Conservation (phyloP, 108 stramenopile species). For the Aureococcus anophagefferens region DNA sequence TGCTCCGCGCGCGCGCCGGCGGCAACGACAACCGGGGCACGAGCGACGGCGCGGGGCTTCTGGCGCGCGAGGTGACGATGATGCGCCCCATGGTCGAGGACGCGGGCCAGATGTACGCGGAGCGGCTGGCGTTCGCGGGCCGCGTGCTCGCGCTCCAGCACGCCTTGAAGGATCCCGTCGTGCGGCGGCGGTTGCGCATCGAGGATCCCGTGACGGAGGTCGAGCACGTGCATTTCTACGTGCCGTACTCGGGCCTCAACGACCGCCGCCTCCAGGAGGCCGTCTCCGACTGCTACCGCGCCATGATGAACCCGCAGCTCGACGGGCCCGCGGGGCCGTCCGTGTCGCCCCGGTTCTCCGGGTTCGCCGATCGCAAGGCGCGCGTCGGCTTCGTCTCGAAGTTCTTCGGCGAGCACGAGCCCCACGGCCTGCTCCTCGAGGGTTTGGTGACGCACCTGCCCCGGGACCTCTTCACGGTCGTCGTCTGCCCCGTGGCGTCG, state of each 20-base stretch:
- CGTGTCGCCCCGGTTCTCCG: background rate
- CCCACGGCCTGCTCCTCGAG: constrained; percentile 49
- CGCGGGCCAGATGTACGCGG: background rate
- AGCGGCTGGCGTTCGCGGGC: background rate
- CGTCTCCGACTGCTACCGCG: constrained; percentile 12
- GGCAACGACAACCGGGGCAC: no score
- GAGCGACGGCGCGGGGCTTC: background rate
- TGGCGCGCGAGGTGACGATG: background rate
- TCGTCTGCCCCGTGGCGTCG: constrained; percentile 13
- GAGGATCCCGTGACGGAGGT: constrained; percentile 12
- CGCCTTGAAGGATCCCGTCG: no score
- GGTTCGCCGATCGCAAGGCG: background rate
- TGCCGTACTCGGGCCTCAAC: constrained; percentile 35
- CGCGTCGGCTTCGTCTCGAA: constrained; percentile 43
- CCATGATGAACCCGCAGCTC: constrained; percentile 1
- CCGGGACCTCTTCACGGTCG: constrained; percentile 15
- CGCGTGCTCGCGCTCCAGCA: no score
- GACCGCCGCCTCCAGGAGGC: constrained; percentile 23
- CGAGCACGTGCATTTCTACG: constrained; percentile 32
- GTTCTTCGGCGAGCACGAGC: constrained; percentile 42
- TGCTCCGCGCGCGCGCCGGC: no score
- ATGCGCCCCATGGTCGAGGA: background rate
- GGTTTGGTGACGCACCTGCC: constrained; percentile 32
- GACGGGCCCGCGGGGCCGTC: background rate
- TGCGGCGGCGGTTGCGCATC: background rate